Evolutionary conservation across 2,329 filamentous ascomycete species (phyloP), one percentile per base, ranked within the genome.

Genomic region (Boeremia lycopersici): DNA sequence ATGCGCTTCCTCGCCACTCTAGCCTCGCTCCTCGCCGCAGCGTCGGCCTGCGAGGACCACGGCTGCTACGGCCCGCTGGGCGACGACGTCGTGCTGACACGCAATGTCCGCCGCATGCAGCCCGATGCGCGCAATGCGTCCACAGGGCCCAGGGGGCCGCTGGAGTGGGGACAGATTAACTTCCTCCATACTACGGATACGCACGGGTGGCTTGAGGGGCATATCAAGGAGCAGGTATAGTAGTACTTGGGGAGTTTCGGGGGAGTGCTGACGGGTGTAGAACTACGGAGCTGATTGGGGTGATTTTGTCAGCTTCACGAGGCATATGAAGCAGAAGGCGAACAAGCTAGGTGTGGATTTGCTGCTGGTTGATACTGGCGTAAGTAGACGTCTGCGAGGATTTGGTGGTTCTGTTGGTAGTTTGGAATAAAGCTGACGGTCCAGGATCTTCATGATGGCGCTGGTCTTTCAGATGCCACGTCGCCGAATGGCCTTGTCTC

Each of bases 261-360:
- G 29, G 3, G 17, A 19, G 25, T 23, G 19, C 38, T 56, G 31
- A 55, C 11, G 4, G 8, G 12, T 13, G n/a, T n/a, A 56, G 62
- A 86, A 86, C 64, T 87, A 86, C 57, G 84, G 85, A 35, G 85
- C 84, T 2, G 86, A 88, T 65, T 88, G 85, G 84, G 86, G 86
- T 23, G 86, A 88, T 68, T 87, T 83, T 69, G 83, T 84, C 36
- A 82, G 82, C 49, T 87, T 88, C 64, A 78, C 81, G 11, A 79
- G 78, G 44, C 81, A 81, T 57, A 86, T 88, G 83, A 84, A 83
- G 70, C 73, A 81, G 50, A 84, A 82, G 62, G 85, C 86, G 4
- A 74, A 76, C 17, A 76, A 79, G 11, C 75, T 86, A 59, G 80
- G 81, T 9, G 85, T 87, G 6, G 86, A 88, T 61, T 64, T 87